phyloP scores from a whole-genome alignment of 2,329 filamentous ascomycete genomes.

The Didymella glomerata region DNA sequence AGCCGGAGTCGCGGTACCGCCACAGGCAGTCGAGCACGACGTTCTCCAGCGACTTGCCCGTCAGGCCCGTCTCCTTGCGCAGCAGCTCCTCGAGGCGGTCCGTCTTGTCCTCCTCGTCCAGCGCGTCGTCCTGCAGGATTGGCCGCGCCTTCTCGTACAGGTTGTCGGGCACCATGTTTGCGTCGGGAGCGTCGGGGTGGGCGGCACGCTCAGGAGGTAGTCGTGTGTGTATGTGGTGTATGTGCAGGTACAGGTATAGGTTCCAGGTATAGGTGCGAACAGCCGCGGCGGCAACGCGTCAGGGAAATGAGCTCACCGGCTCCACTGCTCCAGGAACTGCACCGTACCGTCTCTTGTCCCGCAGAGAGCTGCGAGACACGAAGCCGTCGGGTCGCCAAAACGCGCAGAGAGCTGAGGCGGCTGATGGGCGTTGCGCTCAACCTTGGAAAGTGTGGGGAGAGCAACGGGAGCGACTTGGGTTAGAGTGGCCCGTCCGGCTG shows the following conservation, averaged over 20 bases:
- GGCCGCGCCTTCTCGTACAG: slow-evolving; percentile 91
- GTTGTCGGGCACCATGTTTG: slow-evolving; percentile 85
- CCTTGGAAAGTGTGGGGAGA: slow-evolving; percentile 28
- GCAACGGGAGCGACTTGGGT: slow-evolving; percentile 1
- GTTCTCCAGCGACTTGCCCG: slow-evolving; percentile 83
- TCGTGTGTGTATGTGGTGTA: not conserved
- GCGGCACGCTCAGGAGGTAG: not conserved
- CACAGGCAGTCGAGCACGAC: slow-evolving; percentile 89
- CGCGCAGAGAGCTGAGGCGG: slow-evolving; percentile 6
- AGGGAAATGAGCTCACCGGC: slow-evolving; percentile 10
- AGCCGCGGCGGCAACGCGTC: slow-evolving; percentile 14
- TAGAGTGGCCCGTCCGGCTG: slow-evolving; percentile 11
- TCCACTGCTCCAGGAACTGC: not conserved
- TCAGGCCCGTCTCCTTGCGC: slow-evolving; percentile 77
- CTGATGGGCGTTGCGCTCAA: slow-evolving; percentile 17
- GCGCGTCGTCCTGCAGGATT: slow-evolving; percentile 79
- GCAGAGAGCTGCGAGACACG: slow-evolving; percentile 16
- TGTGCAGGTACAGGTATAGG: not conserved
- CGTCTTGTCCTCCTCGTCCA: slow-evolving; percentile 95
- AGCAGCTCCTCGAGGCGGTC: slow-evolving; percentile 89
- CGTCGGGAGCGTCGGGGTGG: slow-evolving; percentile 13
- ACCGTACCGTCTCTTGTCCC: slow-evolving; percentile 1
- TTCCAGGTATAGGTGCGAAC: not conserved
- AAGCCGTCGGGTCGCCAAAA: slow-evolving; percentile 11
- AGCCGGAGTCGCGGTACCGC: slow-evolving; percentile 76